Conservation (phyloP, 495 filamentous ascomycete genomes). For the Neurospora sp. region DNA sequence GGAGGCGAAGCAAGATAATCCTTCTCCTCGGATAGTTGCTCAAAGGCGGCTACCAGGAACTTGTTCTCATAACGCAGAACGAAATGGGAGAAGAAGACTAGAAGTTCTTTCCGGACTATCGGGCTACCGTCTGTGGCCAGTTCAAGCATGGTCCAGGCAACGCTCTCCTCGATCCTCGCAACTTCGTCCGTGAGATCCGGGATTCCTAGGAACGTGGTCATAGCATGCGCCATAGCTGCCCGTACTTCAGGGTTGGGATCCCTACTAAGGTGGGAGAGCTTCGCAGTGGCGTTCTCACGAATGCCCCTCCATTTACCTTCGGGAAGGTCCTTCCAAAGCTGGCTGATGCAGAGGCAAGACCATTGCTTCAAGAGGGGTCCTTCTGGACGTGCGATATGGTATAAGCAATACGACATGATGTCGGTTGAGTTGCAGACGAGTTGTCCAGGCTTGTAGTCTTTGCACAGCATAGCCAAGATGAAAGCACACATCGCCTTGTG, state of each 20-base stretch:
- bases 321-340: slow-evolving; percentile 82
- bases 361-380: slow-evolving; percentile 89
- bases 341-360: slow-evolving; percentile 92
- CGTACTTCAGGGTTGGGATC: slow-evolving; percentile 92
- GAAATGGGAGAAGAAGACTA: slow-evolving; percentile 90
- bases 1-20: slow-evolving; percentile 47
- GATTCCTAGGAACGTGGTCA: slow-evolving; percentile 89
- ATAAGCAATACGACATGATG: slow-evolving; percentile 73
- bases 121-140: slow-evolving; percentile 88
- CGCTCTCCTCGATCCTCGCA: slow-evolving; percentile 74
- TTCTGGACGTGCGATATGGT: slow-evolving; percentile 69
- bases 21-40: slow-evolving; percentile 79
- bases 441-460: slow-evolving; percentile 81
- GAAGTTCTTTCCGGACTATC: slow-evolving; percentile 82
- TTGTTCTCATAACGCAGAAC: slow-evolving; percentile 85
- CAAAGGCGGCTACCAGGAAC: slow-evolving; percentile 83
- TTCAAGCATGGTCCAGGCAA: slow-evolving; percentile 72
- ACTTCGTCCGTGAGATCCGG: slow-evolving; percentile 88
- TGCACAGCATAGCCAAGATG: slow-evolving; percentile 93
- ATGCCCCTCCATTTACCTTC: slow-evolving; percentile 95
- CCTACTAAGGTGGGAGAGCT: slow-evolving; percentile 69
- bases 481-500: slow-evolving; percentile 99
- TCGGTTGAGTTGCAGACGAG: slow-evolving; percentile 76
- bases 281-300: slow-evolving; percentile 62
- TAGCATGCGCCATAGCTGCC: slow-evolving; percentile 82